Evolutionary conservation across 805 yeast species (phyloP).

Genomic region (Clavispora phyllophila): DNA sequence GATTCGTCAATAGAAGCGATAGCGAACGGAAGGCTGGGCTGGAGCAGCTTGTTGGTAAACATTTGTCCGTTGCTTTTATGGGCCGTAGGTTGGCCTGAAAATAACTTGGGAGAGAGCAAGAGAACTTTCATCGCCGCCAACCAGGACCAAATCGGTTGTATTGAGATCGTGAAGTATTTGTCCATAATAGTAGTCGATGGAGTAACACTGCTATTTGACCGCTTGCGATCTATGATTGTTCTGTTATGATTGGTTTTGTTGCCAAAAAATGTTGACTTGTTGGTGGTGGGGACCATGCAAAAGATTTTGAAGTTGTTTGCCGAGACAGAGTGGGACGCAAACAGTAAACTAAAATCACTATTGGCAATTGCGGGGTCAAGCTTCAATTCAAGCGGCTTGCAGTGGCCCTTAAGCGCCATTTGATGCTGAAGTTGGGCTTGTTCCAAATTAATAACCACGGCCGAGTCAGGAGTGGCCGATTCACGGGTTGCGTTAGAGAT

Average conservation of each 20-base stretch:
- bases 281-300: constrained; percentile 21
- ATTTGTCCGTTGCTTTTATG: constrained; percentile 21
- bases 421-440: constrained; percentile 2
- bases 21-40: constrained; percentile 14
- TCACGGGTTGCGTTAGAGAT: constrained; percentile 7
- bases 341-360: neutral
- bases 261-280: constrained; percentile 11
- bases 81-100: constrained; percentile 26
- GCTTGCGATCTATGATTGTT: constrained; percentile 15
- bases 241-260: constrained; percentile 13
- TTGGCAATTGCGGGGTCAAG: constrained; percentile 3
- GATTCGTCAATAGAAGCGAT: constrained; percentile 27
- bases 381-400: constrained; percentile 4
- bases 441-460: constrained; percentile 14
- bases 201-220: constrained; percentile 8
- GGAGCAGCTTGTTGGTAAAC: constrained; percentile 7
- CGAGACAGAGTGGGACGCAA: constrained; percentile 10
- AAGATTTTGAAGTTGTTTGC: constrained; percentile 25
- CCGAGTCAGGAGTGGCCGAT: constrained; percentile 6
- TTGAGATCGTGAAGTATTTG: constrained; percentile 15
- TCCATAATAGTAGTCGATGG: constrained; percentile 19
- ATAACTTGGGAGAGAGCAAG: constrained; percentile 22
- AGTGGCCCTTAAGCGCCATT: neutral
- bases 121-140: constrained; percentile 36
- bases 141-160: constrained; percentile 41